Evolutionary conservation across 2,329 filamentous ascomycete species (phyloP).

Genomic region (Westerdykella ornata): DNA sequence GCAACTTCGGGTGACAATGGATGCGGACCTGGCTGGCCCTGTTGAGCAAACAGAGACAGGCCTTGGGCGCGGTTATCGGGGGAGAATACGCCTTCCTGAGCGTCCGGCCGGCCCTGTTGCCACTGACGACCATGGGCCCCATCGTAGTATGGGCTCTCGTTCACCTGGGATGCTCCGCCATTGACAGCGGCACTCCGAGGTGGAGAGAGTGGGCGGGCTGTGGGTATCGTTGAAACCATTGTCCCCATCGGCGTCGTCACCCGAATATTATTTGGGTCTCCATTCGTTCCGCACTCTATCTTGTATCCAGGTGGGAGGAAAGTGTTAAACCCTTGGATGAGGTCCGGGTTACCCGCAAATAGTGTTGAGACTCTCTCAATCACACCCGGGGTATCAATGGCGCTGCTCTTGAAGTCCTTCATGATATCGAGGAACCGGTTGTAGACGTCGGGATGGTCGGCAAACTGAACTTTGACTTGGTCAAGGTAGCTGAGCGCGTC

Average conservation of each 20-base stretch:
- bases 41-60: constrained; percentile 35
- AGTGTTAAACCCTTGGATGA: constrained; percentile 97
- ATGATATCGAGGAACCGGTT: constrained; percentile 97
- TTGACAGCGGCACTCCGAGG: constrained; percentile 46
- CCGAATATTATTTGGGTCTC: constrained; percentile 90
- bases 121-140: constrained; percentile 33
- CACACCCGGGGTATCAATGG: constrained; percentile 96
- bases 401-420: constrained; percentile 99
- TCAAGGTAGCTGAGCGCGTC: constrained; percentile 92
- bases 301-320: constrained; percentile 93
- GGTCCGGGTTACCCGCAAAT: constrained; percentile 88
- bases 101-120: constrained; percentile 34
- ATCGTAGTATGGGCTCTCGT: constrained; percentile 34
- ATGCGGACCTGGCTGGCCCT: constrained; percentile 26
- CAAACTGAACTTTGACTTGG: constrained; percentile 96
- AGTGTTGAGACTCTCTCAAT: constrained; percentile 94
- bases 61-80: constrained; percentile 41
- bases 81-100: constrained; percentile 38
- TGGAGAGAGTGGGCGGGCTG: constrained; percentile 42
- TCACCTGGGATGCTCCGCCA: constrained; percentile 49
- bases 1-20: constrained; percentile 35
- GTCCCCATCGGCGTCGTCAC: constrained; percentile 98
- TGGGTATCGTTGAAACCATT: constrained; percentile 78
- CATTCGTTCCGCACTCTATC: constrained; percentile 90
- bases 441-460: constrained; percentile 94